Base-by-base conservation (phyloP, 2,329 filamentous ascomycete species). In the Colletotrichum endophyticum region DNA sequence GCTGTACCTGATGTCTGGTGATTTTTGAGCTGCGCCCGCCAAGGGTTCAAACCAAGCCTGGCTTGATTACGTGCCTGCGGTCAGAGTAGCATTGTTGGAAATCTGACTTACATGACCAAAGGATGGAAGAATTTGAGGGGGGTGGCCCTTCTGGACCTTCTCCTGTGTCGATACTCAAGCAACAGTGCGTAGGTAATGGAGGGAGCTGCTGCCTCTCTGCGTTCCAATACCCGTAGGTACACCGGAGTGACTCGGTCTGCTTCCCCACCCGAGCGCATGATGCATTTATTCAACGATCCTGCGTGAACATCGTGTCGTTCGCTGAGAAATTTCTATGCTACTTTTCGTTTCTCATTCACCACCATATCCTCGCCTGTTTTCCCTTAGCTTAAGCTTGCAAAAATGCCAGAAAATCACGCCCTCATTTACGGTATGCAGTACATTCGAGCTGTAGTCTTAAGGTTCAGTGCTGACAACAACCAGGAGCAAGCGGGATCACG, bases 401-500 rank as follows among this genome's bases (percentile, higher is more conserved):
- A 62, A 8, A 62, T 62, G 59, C n/a, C 13, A 8, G 59, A 22
- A n/a, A 19, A 32, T 27, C 59, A 62, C 59, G 59, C 62, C 36
- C 62, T 64, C 5, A 27, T 64, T 39, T 64, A 64, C 15, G 62
- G 62, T 39, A 59, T 59, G 19, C 27, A 53, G 11, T 59, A 62
- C 49, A 39, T 57, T 44, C 27, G 19, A n/a, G 13, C 30, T 13
- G 36, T 9, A 62, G 28, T 32, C n/a, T 32, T 12, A 13, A 25
- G 8, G 15, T 15, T 13, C 28, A 22, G 27, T 61, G 30, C 32
- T 70, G 67, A 53, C 53, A 62, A n/a, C 27, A 19, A 12, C 22
- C 9, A 62, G 59, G 59, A 22, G 59, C 30, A 15, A 62, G 85
- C 77, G 88, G 87, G n/a, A 87, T 89, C 69, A 85, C 86, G 4